Evolutionary conservation across 2,329 filamentous ascomycete species (phyloP), one percentile per base, ranked within the genome.

Genomic region (Calonectria pauciramosa): DNA sequence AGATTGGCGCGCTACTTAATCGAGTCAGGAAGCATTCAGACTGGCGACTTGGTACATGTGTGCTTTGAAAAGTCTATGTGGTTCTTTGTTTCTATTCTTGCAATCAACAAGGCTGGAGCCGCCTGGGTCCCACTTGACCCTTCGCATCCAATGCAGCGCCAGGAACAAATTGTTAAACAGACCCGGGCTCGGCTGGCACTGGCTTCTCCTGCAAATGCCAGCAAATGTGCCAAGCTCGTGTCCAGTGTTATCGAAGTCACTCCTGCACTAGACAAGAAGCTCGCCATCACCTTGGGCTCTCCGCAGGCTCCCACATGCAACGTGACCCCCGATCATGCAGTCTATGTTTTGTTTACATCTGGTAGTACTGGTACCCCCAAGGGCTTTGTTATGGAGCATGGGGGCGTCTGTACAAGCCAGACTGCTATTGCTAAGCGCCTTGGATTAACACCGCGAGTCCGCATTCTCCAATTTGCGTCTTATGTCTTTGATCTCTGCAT

Each of bases 351-450:
- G 9, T 83, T 82, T 26, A 83, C 82, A 0, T 80, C 79, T 2
- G 82, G 80, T 6, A 80, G 75, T 20, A 83, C 81, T 0, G 82
- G 79, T 0, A 75, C 68, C 2, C 78, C 82, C 1, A 82, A 82
- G 44, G 81, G 79, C 10, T 73, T 79, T 13, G 65, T 78, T 1
- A 67, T 82, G 32, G 70, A 76, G 7, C 81, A 82, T 49, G 38
- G 73, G 6, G 67, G 69, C 18, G 67, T 80, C 20, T 72, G 66
- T 47, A 69, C 75, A 10, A 72, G 74, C 32, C 73, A 70, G 36
- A 64, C 71, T 4, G 60, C 75, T 0, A 72, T 77, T 2, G 32
- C 52, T 4, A 49, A 75, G 2, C 60, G 56, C 2, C 44, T 76
- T 8, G 41, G 71, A 14, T 65, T 64, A n/a, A 73, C 51, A 13